phyloP scores from a whole-genome alignment of 495 filamentous ascomycete species.

The Podospora pseudoanserina region DNA sequence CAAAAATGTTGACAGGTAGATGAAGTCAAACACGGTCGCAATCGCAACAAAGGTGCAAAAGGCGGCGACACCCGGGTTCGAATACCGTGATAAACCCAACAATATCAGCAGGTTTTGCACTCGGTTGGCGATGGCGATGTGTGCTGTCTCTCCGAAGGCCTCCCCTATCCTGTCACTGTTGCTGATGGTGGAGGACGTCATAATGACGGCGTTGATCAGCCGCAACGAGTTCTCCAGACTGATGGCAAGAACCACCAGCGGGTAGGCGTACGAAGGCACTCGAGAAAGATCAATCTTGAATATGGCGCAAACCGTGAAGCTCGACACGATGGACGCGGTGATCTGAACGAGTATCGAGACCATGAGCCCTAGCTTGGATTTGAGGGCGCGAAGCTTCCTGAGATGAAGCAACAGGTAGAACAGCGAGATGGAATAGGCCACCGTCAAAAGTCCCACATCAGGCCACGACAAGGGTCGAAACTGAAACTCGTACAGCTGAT shows the following conservation, averaged over 20 bases:
- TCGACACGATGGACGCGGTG: conserved; percentile 60
- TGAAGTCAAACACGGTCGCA: conserved; percentile 64
- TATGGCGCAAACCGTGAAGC: conserved; percentile 60
- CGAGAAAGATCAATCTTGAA: conserved; percentile 59
- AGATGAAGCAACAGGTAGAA: conserved; percentile 57
- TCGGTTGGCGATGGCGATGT: conserved; percentile 58
- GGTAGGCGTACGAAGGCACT: conserved; percentile 60
- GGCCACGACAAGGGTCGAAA: conserved; percentile 61
- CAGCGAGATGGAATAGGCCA: conserved; percentile 57
- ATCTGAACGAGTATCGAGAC: conserved; percentile 64
- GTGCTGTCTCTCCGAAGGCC: conserved; percentile 65
- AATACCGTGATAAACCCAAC: conserved; percentile 52
- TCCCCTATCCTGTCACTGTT: conserved; percentile 59
- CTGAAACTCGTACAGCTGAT: conserved; percentile 66
- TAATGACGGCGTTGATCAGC: conserved; percentile 66
- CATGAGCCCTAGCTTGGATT: conserved; percentile 63
- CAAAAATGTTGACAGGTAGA: conserved; percentile 69
- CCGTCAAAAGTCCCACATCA: conserved; percentile 55
- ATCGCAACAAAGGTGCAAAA: conserved; percentile 69
- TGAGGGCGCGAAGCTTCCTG: conserved; percentile 60
- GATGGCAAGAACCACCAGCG: conserved; percentile 65
- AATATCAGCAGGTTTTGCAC: conserved; percentile 59
- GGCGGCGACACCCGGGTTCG: conserved; percentile 52
- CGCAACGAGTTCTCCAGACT: conserved; percentile 71
- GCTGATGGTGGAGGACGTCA: conserved; percentile 58